Evolutionary conservation across 108 stramenopile species (phyloP).

Genomic region (Bacterosira constricta): DNA sequence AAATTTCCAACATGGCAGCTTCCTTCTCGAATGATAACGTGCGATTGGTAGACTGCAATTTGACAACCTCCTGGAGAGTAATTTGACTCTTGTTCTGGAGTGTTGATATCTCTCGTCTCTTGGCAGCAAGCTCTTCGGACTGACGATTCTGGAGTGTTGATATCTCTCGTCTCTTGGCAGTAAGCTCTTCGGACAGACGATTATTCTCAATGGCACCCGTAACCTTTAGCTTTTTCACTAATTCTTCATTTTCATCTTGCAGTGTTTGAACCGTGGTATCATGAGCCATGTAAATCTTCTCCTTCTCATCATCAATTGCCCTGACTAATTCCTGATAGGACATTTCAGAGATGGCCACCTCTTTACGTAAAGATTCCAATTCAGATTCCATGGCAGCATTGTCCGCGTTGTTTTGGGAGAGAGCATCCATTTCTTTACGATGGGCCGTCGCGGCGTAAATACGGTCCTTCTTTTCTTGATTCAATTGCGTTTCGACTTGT

Average conservation of each 20-base stretch:
- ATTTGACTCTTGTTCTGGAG: slow-evolving; percentile 23
- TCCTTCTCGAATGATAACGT: slow-evolving; percentile 28
- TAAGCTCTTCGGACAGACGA: not conserved
- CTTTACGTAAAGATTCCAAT: slow-evolving; percentile 22
- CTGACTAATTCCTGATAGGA: slow-evolving; percentile 32
- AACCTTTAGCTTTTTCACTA: not conserved
- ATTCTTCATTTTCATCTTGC: slow-evolving; percentile 14
- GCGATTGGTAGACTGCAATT: slow-evolving; percentile 14
- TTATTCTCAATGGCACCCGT: slow-evolving; percentile 8
- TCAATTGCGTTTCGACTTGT: slow-evolving; percentile 24
- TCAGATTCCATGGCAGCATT: slow-evolving; percentile 18
- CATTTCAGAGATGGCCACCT: slow-evolving; percentile 24
- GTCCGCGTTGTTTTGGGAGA: not conserved
- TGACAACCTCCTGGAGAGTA: slow-evolving; percentile 1
- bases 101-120: slow-evolving; percentile 6
- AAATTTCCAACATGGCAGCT: slow-evolving; percentile 3
- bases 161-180: not conserved
- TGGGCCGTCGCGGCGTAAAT: slow-evolving; percentile 10
- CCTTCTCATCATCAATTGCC: slow-evolving; percentile 42
- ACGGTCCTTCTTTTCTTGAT: slow-evolving; percentile 28
- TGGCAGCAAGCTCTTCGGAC: slow-evolving; percentile 4
- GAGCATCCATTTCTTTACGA: slow-evolving; percentile 15
- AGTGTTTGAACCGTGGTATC: slow-evolving; percentile 15
- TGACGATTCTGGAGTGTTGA: no score
- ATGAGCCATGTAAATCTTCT: slow-evolving; percentile 10